These are phyloP conservation scores for Domatiomyces catenatus DNA, from an alignment of 2,329 filamentous ascomycete genomes.

Conservation along the genomic window DNA sequence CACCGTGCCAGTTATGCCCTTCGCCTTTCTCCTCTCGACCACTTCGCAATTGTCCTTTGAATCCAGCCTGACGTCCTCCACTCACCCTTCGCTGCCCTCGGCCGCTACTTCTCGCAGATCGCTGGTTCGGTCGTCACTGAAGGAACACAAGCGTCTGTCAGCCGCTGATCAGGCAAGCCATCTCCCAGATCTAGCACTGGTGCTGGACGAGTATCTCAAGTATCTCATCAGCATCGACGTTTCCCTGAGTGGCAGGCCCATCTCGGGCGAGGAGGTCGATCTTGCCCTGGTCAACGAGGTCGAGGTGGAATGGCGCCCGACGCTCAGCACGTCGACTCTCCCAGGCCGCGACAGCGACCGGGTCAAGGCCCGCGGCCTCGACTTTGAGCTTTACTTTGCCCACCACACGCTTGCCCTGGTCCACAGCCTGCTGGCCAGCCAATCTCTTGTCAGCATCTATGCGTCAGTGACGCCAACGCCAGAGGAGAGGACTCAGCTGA, in stretches of 20 bases:
- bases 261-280: slow-evolving; percentile 48
- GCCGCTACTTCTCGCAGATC: slow-evolving; percentile 69
- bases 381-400: slow-evolving; percentile 69
- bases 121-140: slow-evolving; percentile 67
- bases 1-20: slow-evolving; percentile 52
- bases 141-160: slow-evolving; percentile 77
- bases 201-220: slow-evolving; percentile 63
- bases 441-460: slow-evolving; percentile 58
- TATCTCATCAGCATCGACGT: slow-evolving; percentile 66
- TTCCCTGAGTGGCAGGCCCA: slow-evolving; percentile 44
- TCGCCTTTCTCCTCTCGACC: slow-evolving; percentile 73
- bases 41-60: slow-evolving; percentile 78
- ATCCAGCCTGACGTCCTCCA: slow-evolving; percentile 57
- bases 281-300: slow-evolving; percentile 53
- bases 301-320: slow-evolving; percentile 66
- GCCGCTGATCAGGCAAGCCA: slow-evolving; percentile 53
- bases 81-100: slow-evolving; percentile 78
- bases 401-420: slow-evolving; percentile 63
- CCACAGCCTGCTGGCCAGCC: slow-evolving; percentile 56
- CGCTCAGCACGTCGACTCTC: slow-evolving; percentile 45
- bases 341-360: slow-evolving; percentile 50
- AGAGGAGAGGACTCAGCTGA: slow-evolving; percentile 53
- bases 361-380: slow-evolving; percentile 56
- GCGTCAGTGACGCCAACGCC: slow-evolving; percentile 44
- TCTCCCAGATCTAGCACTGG: slow-evolving; percentile 53